Conservation (phyloP, 495 filamentous ascomycete genomes). For the Penicillium cosmopolitanum region DNA sequence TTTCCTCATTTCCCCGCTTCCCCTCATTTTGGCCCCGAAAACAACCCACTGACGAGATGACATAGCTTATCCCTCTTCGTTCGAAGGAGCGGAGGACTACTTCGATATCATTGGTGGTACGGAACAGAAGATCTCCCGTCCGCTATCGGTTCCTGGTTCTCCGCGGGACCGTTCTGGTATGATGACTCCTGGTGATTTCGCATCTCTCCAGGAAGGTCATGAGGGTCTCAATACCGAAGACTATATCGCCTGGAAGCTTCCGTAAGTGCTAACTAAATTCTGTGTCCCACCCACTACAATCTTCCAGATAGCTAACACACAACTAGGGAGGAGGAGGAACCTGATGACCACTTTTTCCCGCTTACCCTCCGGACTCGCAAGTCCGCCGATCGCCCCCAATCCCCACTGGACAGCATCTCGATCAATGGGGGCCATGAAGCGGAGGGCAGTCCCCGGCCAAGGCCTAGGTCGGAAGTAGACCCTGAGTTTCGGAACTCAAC, state of each 20-base stretch:
- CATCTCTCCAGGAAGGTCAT: constrained; percentile 88
- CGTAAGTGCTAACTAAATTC: constrained; percentile 65
- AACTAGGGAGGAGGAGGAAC: constrained; percentile 87
- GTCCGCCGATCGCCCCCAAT: constrained; percentile 38
- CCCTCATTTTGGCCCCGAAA: constrained; percentile 1
- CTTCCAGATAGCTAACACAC: neutral
- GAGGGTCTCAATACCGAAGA: constrained; percentile 96
- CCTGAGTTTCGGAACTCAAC: neutral
- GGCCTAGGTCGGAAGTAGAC: constrained; percentile 4
- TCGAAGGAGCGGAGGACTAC: constrained; percentile 74
- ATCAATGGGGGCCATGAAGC: constrained; percentile 31
- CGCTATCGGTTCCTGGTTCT: constrained; percentile 90
- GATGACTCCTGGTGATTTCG: constrained; percentile 99
- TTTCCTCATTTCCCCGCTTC: neutral
- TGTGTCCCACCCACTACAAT: neutral
- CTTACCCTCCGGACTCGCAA: constrained; percentile 70
- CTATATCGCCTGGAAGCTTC: constrained; percentile 96
- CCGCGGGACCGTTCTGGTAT: constrained; percentile 89
- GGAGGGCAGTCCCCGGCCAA: constrained; percentile 18
- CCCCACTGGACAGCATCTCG: constrained; percentile 47
- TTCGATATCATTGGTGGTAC: constrained; percentile 84
- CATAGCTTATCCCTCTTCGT: constrained; percentile 83
- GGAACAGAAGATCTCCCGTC: constrained; percentile 90
- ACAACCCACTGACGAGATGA: constrained; percentile 10
- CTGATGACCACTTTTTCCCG: constrained; percentile 91